Evolutionary conservation across 495 filamentous ascomycete species (phyloP).

Genomic region (Lophiotrema nucula): DNA sequence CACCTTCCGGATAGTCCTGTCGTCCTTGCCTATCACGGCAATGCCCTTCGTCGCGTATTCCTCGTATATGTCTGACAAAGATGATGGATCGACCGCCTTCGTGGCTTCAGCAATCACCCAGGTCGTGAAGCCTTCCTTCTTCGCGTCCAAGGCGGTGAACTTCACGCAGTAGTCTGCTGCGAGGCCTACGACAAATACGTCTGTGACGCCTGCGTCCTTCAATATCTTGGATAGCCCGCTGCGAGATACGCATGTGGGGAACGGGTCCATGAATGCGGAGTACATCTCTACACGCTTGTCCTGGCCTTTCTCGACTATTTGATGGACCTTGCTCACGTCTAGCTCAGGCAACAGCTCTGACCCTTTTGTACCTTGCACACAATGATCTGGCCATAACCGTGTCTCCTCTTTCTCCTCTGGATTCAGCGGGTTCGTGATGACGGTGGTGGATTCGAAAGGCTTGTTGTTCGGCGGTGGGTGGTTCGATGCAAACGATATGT

Average conservation of each 20-base stretch:
- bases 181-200: constrained; percentile 80
- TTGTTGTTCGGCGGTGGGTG: constrained; percentile 63
- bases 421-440: constrained; percentile 64
- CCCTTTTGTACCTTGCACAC: constrained; percentile 71
- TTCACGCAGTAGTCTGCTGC: constrained; percentile 90
- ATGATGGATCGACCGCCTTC: constrained; percentile 60
- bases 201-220: constrained; percentile 57
- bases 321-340: constrained; percentile 56
- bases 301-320: constrained; percentile 73
- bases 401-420: constrained; percentile 61
- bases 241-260: constrained; percentile 52
- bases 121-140: constrained; percentile 70
- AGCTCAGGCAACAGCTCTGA: constrained; percentile 76
- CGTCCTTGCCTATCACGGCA: constrained; percentile 49
- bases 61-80: constrained; percentile 57
- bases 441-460: constrained; percentile 63
- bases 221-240: constrained; percentile 60
- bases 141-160: constrained; percentile 73
- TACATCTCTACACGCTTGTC: constrained; percentile 83
- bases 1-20: constrained; percentile 46
- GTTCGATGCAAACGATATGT: constrained; percentile 87
- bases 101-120: constrained; percentile 78
- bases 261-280: constrained; percentile 77
- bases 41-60: constrained; percentile 58
- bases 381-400: constrained; percentile 86